A percentile compares a stretch with the other conserved stretches of the same genome.
Evolutionary conservation across 2,329 filamentous ascomycete genomes (phyloP).

Genomic region (Arthrobotrys megalospora): DNA sequence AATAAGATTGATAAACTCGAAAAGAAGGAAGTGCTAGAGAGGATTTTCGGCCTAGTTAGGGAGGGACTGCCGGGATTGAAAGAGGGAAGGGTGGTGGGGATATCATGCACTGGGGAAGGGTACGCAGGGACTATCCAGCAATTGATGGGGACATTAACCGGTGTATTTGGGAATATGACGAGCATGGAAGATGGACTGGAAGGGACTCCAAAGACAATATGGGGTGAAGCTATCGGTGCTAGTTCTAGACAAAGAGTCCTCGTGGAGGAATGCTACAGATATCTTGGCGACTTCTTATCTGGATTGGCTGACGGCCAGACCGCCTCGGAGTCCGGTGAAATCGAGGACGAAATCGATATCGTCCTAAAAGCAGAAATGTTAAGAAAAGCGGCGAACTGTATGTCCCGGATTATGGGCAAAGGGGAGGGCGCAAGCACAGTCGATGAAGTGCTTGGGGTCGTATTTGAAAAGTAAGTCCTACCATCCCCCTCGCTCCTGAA

Average conservation of each 20-base stretch:
- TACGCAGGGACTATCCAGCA: constrained; percentile 67
- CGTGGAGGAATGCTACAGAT: constrained; percentile 78
- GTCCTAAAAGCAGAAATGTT: constrained; percentile 92
- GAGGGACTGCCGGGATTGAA: constrained; percentile 24
- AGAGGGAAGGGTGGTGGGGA: constrained; percentile 37
- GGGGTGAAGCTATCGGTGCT: constrained; percentile 88
- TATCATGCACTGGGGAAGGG: constrained; percentile 51
- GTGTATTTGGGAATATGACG: constrained; percentile 80
- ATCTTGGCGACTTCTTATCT: constrained; percentile 82
- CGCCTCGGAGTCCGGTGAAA: constrained; percentile 61
- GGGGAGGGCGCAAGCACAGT: constrained; percentile 85
- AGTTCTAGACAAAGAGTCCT: constrained; percentile 90
- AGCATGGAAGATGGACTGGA: constrained; percentile 68
- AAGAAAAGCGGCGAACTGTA: constrained; percentile 81
- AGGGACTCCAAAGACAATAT: constrained; percentile 75
- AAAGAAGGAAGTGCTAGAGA: constrained; percentile 54
- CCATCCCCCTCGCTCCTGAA: neutral
- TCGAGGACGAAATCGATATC: constrained; percentile 77
- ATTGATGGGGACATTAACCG: constrained; percentile 78
- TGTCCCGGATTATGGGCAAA: constrained; percentile 89
- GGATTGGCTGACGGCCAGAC: constrained; percentile 67
- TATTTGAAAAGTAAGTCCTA: constrained; percentile 86
- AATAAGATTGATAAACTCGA: constrained; percentile 74
- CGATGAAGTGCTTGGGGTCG: constrained; percentile 94
- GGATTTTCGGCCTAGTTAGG: constrained; percentile 9